Evolutionary conservation across 78 protist species (phyloP).

Genomic region (Dictyostelium brefeldianum): DNA sequence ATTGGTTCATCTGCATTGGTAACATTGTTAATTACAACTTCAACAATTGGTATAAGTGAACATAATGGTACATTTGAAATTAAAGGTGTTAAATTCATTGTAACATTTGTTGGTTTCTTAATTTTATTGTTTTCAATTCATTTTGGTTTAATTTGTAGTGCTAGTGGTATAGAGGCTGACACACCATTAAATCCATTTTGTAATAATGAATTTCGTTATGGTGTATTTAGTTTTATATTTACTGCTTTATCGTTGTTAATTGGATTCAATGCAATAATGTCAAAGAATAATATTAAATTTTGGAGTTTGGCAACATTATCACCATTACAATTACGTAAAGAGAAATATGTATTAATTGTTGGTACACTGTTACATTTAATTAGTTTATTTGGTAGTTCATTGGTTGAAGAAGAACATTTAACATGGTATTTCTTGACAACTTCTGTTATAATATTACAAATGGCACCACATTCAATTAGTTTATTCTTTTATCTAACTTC

Average conservation of each 20-base stretch:
- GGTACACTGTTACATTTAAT: conserved; percentile 70
- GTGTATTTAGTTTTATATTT: conserved; percentile 49
- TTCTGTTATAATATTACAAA: conserved; percentile 56
- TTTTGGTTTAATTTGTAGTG: conserved; percentile 35
- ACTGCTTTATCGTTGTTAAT: conserved; percentile 36
- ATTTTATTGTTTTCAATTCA: conserved; percentile 10
- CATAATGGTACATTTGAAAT: conserved; percentile 7
- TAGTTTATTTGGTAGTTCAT: conserved; percentile 79
- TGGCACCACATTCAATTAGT: conserved; percentile 58
- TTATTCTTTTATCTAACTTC: conserved; percentile 19
- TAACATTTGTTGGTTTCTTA: conserved; percentile 25
- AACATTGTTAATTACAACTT: conserved; percentile 31
- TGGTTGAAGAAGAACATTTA: conserved; percentile 89
- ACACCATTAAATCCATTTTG: conserved; percentile 26
- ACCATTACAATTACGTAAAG: conserved; percentile 53
- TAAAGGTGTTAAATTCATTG: conserved; percentile 51
- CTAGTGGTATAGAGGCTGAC: background rate
- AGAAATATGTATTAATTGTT: conserved; percentile 51
- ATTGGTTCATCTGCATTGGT: conserved; percentile 76
- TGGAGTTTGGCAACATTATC: conserved; percentile 15
- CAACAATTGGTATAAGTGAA: conserved; percentile 48
- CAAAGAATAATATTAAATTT: conserved; percentile 30
- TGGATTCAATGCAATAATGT: conserved; percentile 50
- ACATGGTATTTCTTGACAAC: conserved; percentile 77
- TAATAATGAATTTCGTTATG: conserved; percentile 37